These are phyloP conservation scores for Phanerochaete sordida DNA, from an alignment of 768 basidiomycete species.

Conservation along the genomic window DNA sequence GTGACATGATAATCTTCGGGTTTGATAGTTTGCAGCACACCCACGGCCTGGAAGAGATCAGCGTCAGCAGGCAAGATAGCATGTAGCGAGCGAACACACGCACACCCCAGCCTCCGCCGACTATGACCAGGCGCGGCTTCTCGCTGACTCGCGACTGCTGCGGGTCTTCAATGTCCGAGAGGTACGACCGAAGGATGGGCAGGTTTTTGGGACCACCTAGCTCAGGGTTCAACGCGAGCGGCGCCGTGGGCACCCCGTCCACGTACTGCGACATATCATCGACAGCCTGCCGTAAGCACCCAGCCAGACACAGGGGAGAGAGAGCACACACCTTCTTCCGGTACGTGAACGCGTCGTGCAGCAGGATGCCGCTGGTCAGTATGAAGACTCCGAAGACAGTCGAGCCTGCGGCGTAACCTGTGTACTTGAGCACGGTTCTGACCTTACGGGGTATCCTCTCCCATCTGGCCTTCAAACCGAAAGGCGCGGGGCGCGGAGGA, in stretches of 20 bases:
- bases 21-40: conserved; percentile 69
- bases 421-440: conserved; percentile 28
- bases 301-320: background rate
- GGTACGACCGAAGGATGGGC: conserved; percentile 69
- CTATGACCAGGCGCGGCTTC: conserved; percentile 83
- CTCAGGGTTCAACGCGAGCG: conserved; percentile 81
- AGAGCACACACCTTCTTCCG: conserved; percentile 31
- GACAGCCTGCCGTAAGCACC: background rate
- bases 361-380: conserved; percentile 67
- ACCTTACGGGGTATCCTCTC: background rate
- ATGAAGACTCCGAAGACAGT: conserved; percentile 57
- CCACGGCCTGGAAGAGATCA: conserved; percentile 60
- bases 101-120: conserved; percentile 97
- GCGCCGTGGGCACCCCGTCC: conserved; percentile 82
- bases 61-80: background rate
- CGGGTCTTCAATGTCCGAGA: conserved; percentile 84
- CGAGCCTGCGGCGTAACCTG: conserved; percentile 54
- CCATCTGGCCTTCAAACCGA: background rate
- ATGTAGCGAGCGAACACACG: conserved; percentile 25
- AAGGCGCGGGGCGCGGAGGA: no score
- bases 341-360: conserved; percentile 94
- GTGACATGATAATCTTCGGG: conserved; percentile 91
- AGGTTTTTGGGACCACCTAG: conserved; percentile 90
- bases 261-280: conserved; percentile 49
- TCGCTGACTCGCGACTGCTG: conserved; percentile 53